Evolutionary conservation across 257 asterid species (phyloP).

Genomic region (Solanum paucissectum): DNA sequence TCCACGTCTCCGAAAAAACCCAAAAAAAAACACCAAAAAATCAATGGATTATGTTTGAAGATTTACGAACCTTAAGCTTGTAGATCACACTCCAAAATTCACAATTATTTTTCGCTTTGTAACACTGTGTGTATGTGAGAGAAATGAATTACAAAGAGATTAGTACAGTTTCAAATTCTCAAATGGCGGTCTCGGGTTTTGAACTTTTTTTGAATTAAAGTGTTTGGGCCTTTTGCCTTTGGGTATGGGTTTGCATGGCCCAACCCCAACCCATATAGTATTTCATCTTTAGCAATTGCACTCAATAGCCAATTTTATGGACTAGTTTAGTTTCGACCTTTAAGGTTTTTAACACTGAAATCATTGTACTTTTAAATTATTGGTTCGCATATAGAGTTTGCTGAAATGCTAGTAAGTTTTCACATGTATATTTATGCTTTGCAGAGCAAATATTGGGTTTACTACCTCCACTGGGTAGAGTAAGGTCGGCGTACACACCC

Average conservation of each 20-base stretch:
- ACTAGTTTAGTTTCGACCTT: background rate
- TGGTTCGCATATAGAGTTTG: background rate
- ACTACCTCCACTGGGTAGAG: background rate
- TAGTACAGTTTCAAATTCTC: background rate
- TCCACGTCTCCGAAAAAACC: background rate
- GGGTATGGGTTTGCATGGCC: background rate
- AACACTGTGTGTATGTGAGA: background rate
- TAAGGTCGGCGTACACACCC: accelerated
- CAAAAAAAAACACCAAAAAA: background rate
- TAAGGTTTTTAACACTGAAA: background rate
- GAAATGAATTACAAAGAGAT: background rate
- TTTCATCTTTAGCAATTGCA: background rate
- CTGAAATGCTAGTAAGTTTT: background rate
- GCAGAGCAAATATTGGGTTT: background rate
- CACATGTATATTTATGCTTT: background rate
- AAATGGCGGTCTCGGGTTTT: constrained; percentile 4
- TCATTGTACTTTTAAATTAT: too few species aligned
- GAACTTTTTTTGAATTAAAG: constrained; percentile 7
- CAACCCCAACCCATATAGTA: background rate
- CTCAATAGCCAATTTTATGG: background rate
- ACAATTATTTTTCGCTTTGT: background rate
- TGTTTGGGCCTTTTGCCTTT: background rate
- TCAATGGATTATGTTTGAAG: background rate
- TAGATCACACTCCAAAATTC: background rate
- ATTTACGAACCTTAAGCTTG: background rate